Percentiles rank a stretch among this genome's conserved stretches.
Conservation (phyloP, 2,329 filamentous ascomycete species). For the Lithohypha guttulata region DNA sequence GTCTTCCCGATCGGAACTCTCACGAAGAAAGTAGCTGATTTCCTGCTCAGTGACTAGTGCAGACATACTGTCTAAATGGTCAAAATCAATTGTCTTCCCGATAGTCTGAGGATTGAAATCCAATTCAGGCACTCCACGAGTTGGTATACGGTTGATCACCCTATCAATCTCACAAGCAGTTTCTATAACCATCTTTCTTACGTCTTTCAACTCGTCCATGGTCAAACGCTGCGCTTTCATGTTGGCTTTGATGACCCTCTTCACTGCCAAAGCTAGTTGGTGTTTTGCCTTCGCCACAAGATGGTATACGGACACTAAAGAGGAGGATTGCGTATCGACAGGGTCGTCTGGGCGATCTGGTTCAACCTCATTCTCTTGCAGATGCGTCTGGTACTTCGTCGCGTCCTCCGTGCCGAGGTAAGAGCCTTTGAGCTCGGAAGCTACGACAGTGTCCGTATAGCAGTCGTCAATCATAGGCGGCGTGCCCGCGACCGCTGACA, state of each 20-base stretch:
- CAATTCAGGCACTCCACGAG: conserved; percentile 22
- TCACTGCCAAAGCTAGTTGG: conserved; percentile 33
- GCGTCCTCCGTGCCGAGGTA: conserved; percentile 30
- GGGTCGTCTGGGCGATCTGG: conserved; percentile 34
- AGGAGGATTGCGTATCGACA: conserved; percentile 32
- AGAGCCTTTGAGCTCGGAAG: conserved; percentile 38
- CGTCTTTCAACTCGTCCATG: conserved; percentile 34
- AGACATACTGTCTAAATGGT: conserved; percentile 15
- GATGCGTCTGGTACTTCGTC: conserved; percentile 27
- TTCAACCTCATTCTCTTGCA: conserved; percentile 25
- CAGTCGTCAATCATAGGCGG: conserved; percentile 39
- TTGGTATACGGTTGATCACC: conserved; percentile 35
- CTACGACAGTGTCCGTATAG: conserved; percentile 38
- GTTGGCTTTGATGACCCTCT: conserved; percentile 35
- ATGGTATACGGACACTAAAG: conserved; percentile 27
- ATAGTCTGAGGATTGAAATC: conserved; percentile 18
- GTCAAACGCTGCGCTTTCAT: conserved; percentile 35
- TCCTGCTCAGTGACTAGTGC: conserved; percentile 17
- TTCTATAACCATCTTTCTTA: conserved; percentile 32
- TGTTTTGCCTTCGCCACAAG: conserved; percentile 35
- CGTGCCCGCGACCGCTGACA: conserved; percentile 40
- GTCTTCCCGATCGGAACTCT: conserved; percentile 1
- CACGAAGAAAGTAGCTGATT: conserved; percentile 12
- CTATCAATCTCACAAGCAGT: conserved; percentile 33
- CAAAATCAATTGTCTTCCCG: conserved; percentile 6